phyloP scores from a whole-genome alignment of 2,329 filamentous ascomycete species.

The Clonostachys chloroleuca region DNA sequence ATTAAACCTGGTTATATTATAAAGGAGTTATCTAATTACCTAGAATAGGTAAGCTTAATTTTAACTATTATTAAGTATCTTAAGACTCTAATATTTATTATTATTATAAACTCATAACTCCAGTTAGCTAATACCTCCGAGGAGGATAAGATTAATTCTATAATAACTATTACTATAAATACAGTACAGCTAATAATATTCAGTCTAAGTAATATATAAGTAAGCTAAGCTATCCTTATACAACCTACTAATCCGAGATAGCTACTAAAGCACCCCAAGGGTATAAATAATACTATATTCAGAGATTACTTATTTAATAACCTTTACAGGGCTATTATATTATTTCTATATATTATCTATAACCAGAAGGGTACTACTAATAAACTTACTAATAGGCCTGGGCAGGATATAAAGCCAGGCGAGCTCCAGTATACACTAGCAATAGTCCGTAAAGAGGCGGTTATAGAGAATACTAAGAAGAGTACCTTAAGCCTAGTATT shows the following conservation, averaged over 20 bases:
- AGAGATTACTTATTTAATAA: neutral
- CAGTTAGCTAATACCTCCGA: neutral
- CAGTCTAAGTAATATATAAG: neutral
- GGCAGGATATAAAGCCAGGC: neutral
- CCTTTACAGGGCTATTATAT: conserved; percentile 3
- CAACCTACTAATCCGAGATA: neutral
- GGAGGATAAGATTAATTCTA: neutral
- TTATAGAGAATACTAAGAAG: too few species aligned
- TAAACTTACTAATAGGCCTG: neutral
- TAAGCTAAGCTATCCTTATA: neutral
- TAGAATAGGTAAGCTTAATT: too few species aligned
- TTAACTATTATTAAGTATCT: too few species aligned
- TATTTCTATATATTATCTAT: neutral
- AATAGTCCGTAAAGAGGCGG: too few species aligned
- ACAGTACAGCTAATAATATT: neutral
- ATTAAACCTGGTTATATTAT: too few species aligned
- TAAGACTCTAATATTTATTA: too few species aligned
- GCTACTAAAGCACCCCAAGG: neutral
- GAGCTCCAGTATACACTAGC: too few species aligned
- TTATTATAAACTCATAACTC: too few species aligned
- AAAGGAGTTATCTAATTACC: too few species aligned
- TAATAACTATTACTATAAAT: neutral
- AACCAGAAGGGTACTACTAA: neutral
- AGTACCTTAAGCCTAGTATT: conserved; percentile 1
- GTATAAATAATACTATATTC: neutral